Evolutionary conservation across 2,329 filamentous ascomycete genomes (phyloP).

Genomic region (Diplodia corticola): DNA sequence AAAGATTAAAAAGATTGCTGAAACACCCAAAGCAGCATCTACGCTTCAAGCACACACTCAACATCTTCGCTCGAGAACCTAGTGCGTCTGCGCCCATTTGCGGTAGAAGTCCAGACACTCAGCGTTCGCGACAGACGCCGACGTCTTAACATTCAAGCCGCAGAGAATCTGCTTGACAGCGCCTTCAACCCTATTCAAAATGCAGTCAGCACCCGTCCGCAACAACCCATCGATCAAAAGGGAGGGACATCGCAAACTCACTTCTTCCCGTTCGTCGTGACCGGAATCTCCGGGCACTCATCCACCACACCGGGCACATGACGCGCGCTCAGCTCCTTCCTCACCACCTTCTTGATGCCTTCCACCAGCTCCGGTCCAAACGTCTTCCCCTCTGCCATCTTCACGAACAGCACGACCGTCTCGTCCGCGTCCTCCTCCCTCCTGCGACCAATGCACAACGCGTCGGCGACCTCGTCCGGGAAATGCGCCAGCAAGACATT

Average conservation of each 20-base stretch:
- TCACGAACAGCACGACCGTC: constrained; percentile 84
- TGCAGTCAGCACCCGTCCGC: background rate
- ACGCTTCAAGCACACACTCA: background rate
- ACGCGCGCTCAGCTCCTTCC: constrained; percentile 77
- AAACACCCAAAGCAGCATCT: background rate
- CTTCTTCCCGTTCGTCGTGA: constrained; percentile 96
- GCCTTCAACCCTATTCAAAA: constrained; percentile 72
- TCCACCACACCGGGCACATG: constrained; percentile 86
- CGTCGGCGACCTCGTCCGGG: constrained; percentile 74
- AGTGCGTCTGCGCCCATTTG: constrained; percentile 57
- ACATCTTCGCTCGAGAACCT: background rate
- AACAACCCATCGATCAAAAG: background rate
- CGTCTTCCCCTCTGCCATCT: constrained; percentile 61
- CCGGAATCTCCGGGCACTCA: constrained; percentile 81
- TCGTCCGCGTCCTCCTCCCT: constrained; percentile 73
- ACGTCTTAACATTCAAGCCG: constrained; percentile 81
- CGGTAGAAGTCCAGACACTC: constrained; percentile 87
- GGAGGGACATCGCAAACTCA: constrained; percentile 47
- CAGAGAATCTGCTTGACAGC: constrained; percentile 95
- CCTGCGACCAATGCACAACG: constrained; percentile 80
- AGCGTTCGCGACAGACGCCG: constrained; percentile 90
- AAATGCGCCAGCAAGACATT: constrained; percentile 89
- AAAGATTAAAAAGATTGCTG: background rate
- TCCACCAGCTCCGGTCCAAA: constrained; percentile 61
- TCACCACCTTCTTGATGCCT: constrained; percentile 67